phyloP scores from a whole-genome alignment of 2,329 filamentous ascomycete genomes.

The Penicillium frequentans region DNA sequence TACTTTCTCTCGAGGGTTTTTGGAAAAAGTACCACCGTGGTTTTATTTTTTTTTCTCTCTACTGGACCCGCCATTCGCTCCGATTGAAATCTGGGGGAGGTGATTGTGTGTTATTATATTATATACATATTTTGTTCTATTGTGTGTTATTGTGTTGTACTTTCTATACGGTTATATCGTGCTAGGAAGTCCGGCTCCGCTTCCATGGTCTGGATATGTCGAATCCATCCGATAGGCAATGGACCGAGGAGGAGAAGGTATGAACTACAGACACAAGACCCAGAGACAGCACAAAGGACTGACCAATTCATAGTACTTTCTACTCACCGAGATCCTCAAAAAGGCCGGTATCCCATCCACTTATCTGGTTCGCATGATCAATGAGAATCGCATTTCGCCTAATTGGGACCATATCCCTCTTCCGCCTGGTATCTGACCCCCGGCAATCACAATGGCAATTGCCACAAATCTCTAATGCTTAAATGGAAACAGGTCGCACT shows the following conservation, averaged over 20 bases:
- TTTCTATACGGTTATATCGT: neutral
- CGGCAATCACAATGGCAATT: neutral
- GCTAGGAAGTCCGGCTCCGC: constrained; percentile 13
- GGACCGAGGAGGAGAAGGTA: constrained; percentile 50
- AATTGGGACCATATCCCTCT: constrained; percentile 44
- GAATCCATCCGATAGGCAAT: constrained; percentile 43
- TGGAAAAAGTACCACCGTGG: neutral
- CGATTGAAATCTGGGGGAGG: constrained; percentile 13
- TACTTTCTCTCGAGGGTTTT: constrained; percentile 1
- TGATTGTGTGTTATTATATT: constrained; percentile 2
- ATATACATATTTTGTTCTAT: neutral
- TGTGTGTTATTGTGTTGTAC: neutral
- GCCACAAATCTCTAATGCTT: neutral
- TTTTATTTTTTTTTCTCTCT: neutral
- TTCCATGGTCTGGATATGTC: constrained; percentile 46
- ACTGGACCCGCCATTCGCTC: constrained; percentile 7
- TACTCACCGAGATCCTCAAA: constrained; percentile 46
- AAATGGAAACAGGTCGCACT: constrained; percentile 34
- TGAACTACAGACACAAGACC: constrained; percentile 5
- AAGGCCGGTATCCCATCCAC: constrained; percentile 38
- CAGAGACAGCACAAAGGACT: neutral
- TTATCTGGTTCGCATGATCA: constrained; percentile 40
- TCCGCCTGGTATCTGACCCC: constrained; percentile 38
- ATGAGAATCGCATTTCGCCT: constrained; percentile 37
- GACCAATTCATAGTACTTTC: constrained; percentile 34